phyloP scores from a whole-genome alignment of 1,284 basidiomycete species.

The Ustilago trichophora region DNA sequence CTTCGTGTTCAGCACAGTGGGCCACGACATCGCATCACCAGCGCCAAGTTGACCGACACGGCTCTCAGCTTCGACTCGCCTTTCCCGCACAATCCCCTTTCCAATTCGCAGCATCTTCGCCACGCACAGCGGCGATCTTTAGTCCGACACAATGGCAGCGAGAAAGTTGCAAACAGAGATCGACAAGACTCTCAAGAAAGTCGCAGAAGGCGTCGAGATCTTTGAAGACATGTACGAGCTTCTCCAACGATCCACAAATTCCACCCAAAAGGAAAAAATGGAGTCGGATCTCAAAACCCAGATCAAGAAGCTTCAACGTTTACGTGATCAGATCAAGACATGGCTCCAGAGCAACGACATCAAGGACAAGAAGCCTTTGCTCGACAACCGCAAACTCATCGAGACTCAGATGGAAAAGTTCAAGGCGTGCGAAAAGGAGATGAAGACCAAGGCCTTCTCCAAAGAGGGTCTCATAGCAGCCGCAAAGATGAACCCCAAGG shows the following conservation, averaged over 20 bases:
- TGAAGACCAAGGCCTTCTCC: conserved; percentile 99
- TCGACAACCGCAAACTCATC: conserved; percentile 94
- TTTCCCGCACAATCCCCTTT: too few species aligned
- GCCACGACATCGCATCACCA: too few species aligned
- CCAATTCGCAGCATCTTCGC: conserved; percentile 5
- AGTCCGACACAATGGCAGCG: conserved; percentile 57
- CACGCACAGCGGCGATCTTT: conserved; percentile 20
- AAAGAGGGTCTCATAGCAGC: conserved; percentile 97
- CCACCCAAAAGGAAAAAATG: conserved; percentile 66
- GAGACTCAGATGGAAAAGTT: conserved; percentile 99
- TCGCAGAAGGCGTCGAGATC: conserved; percentile 65
- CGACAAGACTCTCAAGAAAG: conserved; percentile 65
- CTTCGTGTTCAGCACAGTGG: too few species aligned
- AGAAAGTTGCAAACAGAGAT: conserved; percentile 65
- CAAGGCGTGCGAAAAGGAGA: conserved; percentile 99
- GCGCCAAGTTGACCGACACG: neutral
- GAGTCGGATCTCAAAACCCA: conserved; percentile 67
- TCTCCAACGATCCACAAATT: conserved; percentile 62
- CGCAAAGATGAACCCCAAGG: conserved; percentile 91
- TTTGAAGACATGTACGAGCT: conserved; percentile 66
- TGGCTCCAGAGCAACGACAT: conserved; percentile 99
- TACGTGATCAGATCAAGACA: conserved; percentile 98
- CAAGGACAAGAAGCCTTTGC: conserved; percentile 93
- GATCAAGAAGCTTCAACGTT: conserved; percentile 92
- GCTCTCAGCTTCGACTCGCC: too few species aligned